phyloP scores from a whole-genome alignment of 768 basidiomycete genomes.

The Agaricus bisporus region DNA sequence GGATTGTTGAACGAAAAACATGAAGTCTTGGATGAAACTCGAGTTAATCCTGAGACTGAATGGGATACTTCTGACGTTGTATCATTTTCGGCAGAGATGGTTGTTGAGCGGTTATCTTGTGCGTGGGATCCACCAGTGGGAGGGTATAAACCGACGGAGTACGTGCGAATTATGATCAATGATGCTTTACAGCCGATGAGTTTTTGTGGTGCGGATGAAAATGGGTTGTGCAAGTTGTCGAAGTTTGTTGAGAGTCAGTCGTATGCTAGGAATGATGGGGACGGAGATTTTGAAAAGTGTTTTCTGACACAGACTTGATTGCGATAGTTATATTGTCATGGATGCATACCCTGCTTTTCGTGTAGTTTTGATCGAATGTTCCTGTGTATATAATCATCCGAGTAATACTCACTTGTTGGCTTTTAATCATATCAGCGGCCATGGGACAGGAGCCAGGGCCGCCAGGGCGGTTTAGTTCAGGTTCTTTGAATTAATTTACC shows the following conservation, averaged over 20 bases:
- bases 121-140: neutral
- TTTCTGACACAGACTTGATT: constrained; percentile 17
- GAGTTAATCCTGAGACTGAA: constrained; percentile 26
- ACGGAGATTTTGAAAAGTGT: constrained; percentile 70
- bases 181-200: constrained; percentile 59
- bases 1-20: constrained; percentile 41
- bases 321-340: too few species aligned
- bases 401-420: too few species aligned
- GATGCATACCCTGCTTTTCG: too few species aligned
- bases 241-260: constrained; percentile 66
- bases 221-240: constrained; percentile 59
- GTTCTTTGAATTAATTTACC: too few species aligned
- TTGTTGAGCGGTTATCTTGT: constrained; percentile 65
- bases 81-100: constrained; percentile 72
- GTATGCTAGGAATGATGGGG: constrained; percentile 62
- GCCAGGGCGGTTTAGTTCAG: too few species aligned
- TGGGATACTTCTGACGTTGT: constrained; percentile 60
- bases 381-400: too few species aligned
- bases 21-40: constrained; percentile 26
- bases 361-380: too few species aligned
- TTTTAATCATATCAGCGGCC: too few species aligned
- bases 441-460: too few species aligned
- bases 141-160: constrained; percentile 23
- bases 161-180: constrained; percentile 74
- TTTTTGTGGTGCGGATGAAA: constrained; percentile 47